A percentile compares a stretch with the other conserved stretches of the same genome.
These are phyloP conservation scores for Parsonsia alboflavescens DNA, from an alignment of 257 asterid genomes.

Conservation along the genomic window DNA sequence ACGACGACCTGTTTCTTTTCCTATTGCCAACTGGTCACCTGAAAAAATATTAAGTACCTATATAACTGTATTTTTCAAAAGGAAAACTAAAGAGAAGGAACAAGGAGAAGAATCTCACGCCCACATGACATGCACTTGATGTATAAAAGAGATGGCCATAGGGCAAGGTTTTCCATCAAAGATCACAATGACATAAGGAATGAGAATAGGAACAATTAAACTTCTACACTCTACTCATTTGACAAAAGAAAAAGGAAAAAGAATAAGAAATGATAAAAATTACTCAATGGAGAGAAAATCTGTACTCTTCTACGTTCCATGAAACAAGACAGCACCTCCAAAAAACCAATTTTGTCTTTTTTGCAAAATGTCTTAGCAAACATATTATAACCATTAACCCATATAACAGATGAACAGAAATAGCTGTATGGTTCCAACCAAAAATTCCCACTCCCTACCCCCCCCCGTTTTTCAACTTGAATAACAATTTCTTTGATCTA, in stretches of 20 bases:
- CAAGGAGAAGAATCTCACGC: background rate
- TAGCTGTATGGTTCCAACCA: too few species aligned
- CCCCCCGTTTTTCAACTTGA: too few species aligned
- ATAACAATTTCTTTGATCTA: too few species aligned
- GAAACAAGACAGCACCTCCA: background rate
- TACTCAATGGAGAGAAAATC: too few species aligned
- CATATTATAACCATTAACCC: slow-evolving; percentile 2
- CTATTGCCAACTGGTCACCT: slow-evolving; percentile 87
- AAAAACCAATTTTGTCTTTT: background rate
- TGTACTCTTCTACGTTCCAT: background rate
- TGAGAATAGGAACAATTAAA: background rate
- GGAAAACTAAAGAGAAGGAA: background rate
- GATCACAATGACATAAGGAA: background rate
- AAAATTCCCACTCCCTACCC: too few species aligned
- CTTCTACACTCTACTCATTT: background rate
- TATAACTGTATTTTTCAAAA: background rate
- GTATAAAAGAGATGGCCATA: background rate
- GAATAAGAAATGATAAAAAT: too few species aligned
- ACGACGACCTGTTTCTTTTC: slow-evolving; percentile 73
- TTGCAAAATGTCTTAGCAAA: background rate
- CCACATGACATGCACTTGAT: background rate
- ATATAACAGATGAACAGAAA: background rate
- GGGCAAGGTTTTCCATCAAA: too few species aligned
- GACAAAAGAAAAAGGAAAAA: background rate
- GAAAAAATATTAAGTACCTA: background rate